Evolutionary conservation across 2,329 filamentous ascomycete species (phyloP).

Genomic region (Sclerotinia trifoliorum): DNA sequence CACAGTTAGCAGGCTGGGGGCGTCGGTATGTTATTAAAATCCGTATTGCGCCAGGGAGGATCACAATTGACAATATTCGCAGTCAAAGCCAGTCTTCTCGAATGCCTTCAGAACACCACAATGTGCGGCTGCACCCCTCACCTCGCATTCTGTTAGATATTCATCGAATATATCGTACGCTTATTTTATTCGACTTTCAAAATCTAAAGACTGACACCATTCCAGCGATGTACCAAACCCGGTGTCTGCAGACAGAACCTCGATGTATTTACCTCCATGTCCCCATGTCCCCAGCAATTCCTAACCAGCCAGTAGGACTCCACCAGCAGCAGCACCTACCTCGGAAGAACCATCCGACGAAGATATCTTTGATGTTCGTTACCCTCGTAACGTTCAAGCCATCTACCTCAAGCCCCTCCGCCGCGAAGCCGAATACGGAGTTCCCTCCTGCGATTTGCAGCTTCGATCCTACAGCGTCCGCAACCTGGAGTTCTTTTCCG

Average conservation of each 20-base stretch:
- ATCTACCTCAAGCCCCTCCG: constrained; percentile 83
- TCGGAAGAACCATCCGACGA: constrained; percentile 4
- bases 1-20: constrained; percentile 25
- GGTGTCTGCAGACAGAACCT: not conserved
- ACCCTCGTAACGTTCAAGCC: constrained; percentile 79
- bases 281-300: not conserved
- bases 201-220: not conserved
- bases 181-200: too few species aligned
- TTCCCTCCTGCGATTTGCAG: constrained; percentile 88
- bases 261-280: constrained; percentile 10
- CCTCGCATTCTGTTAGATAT: constrained; percentile 5
- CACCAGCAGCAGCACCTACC: not conserved
- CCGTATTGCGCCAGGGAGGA: not conserved
- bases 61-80: constrained; percentile 17
- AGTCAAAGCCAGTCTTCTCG: constrained; percentile 27
- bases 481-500: constrained; percentile 89
- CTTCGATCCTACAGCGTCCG: constrained; percentile 86
- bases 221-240: constrained; percentile 5
- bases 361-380: constrained; percentile 45
- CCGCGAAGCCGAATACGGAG: constrained; percentile 68
- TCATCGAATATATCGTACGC: constrained; percentile 15
- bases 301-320: constrained; percentile 21
- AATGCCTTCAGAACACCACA: constrained; percentile 17
- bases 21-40: constrained; percentile 22
- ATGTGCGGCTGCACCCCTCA: constrained; percentile 11